These are phyloP conservation scores for Penicillium hordei DNA, from an alignment of 2,329 filamentous ascomycete species.

Conservation along the genomic window DNA sequence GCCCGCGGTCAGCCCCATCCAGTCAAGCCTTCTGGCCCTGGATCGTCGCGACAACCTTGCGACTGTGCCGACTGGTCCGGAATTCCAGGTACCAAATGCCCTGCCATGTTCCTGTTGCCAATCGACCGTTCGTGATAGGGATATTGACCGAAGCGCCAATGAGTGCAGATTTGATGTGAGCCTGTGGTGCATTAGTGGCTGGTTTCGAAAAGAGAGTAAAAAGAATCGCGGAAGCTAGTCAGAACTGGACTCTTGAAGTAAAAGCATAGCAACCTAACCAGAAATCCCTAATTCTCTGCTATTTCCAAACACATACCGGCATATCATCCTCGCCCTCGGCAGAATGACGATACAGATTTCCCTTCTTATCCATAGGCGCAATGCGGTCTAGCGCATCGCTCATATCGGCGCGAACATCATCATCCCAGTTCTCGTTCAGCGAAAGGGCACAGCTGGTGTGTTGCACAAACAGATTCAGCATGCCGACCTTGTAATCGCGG, in stretches of 20 bases:
- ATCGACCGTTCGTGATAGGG: slow-evolving; percentile 80
- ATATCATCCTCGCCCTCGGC: slow-evolving; percentile 92
- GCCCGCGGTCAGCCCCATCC: slow-evolving; percentile 6
- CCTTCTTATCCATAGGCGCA: slow-evolving; percentile 76
- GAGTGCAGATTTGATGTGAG: slow-evolving; percentile 88
- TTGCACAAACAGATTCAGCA: slow-evolving; percentile 89
- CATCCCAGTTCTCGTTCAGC: slow-evolving; percentile 89
- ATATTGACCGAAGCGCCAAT: slow-evolving; percentile 87
- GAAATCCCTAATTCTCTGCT: not conserved
- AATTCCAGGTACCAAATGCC: slow-evolving; percentile 96
- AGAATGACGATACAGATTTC: slow-evolving; percentile 77
- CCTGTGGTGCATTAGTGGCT: slow-evolving; percentile 42
- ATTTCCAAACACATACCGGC: slow-evolving; percentile 60
- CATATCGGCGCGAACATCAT: slow-evolving; percentile 89
- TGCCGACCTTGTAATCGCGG: slow-evolving; percentile 75
- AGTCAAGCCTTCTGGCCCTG: slow-evolving; percentile 70
- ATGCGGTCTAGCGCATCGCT: slow-evolving; percentile 88
- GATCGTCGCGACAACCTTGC: slow-evolving; percentile 87
- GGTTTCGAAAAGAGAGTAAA: not conserved
- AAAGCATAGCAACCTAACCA: not conserved
- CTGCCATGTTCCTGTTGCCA: slow-evolving; percentile 64
- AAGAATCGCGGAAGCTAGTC: not conserved
- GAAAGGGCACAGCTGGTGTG: slow-evolving; percentile 90
- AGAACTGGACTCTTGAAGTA: not conserved
- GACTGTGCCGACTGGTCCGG: slow-evolving; percentile 68